phyloP scores from a whole-genome alignment of 75 land plant genomes.

The Azolla pinnata region DNA sequence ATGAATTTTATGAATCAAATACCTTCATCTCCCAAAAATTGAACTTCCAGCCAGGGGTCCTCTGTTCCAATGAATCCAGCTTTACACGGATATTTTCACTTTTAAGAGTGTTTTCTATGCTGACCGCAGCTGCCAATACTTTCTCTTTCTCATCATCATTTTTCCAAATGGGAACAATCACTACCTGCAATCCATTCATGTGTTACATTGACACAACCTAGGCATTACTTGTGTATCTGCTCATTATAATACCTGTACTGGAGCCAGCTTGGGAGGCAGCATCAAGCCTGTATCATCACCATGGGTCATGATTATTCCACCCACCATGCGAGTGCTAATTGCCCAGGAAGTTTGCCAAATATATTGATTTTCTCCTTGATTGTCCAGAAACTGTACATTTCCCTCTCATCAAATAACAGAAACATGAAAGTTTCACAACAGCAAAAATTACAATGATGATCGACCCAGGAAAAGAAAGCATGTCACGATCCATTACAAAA shows the following conservation, averaged over 20 bases:
- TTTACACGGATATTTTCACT: constrained; percentile 61
- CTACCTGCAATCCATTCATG: constrained; percentile 34
- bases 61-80: constrained; percentile 79
- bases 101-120: constrained; percentile 35
- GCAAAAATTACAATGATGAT: too few species aligned
- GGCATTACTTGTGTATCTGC: not conserved
- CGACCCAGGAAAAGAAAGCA: too few species aligned
- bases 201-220: not conserved
- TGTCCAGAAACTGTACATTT: constrained; percentile 52
- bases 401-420: too few species aligned
- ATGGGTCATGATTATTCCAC: constrained; percentile 98
- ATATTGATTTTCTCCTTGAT: constrained; percentile 63
- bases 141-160: constrained; percentile 54
- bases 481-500: too few species aligned
- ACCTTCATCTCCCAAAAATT: constrained; percentile 99
- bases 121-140: constrained; percentile 51
- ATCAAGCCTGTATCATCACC: constrained; percentile 88
- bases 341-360: constrained; percentile 99
- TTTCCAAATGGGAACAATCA: constrained; percentile 95
- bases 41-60: constrained; percentile 97
- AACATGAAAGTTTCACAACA: too few species aligned
- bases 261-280: constrained; percentile 89
- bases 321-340: constrained; percentile 89
- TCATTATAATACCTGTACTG: constrained; percentile 56
- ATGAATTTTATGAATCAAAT: too few species aligned